phyloP scores from a whole-genome alignment of 164 flowering plant genomes.

The Annona cherimola region DNA sequence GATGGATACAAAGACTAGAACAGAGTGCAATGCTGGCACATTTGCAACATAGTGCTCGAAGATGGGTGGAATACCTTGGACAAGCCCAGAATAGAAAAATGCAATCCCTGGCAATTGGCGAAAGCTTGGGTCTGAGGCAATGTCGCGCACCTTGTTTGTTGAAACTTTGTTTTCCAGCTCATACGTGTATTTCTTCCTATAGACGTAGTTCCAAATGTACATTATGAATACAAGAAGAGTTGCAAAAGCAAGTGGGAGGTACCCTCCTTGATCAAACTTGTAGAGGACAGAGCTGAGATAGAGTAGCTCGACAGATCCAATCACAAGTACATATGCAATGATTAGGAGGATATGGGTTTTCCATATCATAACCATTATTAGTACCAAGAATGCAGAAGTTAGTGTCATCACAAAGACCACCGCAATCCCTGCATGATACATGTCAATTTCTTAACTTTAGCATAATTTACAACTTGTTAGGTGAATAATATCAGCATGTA shows the following conservation, averaged over 20 bases:
- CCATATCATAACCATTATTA: slow-evolving; percentile 83
- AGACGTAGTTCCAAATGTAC: slow-evolving; percentile 35
- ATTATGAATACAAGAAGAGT: slow-evolving; percentile 39
- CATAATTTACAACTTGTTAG: too few relatives aligned
- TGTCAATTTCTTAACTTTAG: slow-evolving; percentile 36
- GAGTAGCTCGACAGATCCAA: slow-evolving; percentile 43
- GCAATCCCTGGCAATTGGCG: slow-evolving; percentile 52
- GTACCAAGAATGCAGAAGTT: slow-evolving; percentile 51
- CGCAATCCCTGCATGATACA: slow-evolving; percentile 53
- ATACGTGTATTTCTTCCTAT: slow-evolving; percentile 48
- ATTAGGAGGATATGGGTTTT: slow-evolving; percentile 50
- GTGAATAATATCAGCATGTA: background rate
- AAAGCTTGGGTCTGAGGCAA: slow-evolving; percentile 17
- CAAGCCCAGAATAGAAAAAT: slow-evolving; percentile 70
- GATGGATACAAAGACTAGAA: slow-evolving; percentile 63
- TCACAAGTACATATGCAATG: slow-evolving; percentile 31
- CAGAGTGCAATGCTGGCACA: slow-evolving; percentile 63
- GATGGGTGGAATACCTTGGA: slow-evolving; percentile 77
- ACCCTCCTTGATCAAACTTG: slow-evolving; percentile 75
- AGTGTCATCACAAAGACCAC: slow-evolving; percentile 37
- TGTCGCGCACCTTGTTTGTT: slow-evolving; percentile 27
- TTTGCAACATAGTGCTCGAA: slow-evolving; percentile 56
- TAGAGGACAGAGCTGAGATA: slow-evolving; percentile 62
- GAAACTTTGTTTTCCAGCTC: slow-evolving; percentile 65
- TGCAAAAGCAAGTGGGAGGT: slow-evolving; percentile 57